Percentiles rank a stretch among this genome's conserved stretches.
These are phyloP conservation scores for Phytophthora melonis DNA, from an alignment of 352 stramenopile species.

Conservation along the genomic window DNA sequence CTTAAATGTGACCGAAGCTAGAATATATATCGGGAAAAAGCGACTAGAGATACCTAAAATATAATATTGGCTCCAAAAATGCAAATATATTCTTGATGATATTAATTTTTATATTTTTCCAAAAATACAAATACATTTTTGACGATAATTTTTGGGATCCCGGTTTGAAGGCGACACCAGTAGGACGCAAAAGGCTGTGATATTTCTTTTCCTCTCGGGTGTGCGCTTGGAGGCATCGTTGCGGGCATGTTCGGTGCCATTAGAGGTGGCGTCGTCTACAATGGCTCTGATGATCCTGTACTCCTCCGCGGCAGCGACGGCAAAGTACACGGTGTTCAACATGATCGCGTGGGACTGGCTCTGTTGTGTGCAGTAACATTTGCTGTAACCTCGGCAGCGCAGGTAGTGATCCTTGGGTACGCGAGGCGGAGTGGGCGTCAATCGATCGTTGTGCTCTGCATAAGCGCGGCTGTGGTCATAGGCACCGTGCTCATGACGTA, in stretches of 20 bases:
- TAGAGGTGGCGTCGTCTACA: constrained; percentile 53
- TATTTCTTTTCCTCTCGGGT: constrained; percentile 57
- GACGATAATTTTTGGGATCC: no score
- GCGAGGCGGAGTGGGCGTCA: constrained; percentile 60
- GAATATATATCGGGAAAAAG: no score
- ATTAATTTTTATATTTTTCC: no score
- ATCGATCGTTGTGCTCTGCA: constrained; percentile 73
- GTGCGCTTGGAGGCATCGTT: constrained; percentile 52
- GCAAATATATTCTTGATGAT: no score
- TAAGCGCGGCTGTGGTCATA: constrained; percentile 50
- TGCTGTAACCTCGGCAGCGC: constrained; percentile 54
- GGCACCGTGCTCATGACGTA: constrained; percentile 63
- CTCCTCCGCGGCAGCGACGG: constrained; percentile 57
- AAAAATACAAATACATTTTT: no score
- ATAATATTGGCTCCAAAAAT: no score
- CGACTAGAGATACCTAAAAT: no score
- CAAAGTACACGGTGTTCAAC: constrained; percentile 66
- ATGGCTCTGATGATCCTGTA: constrained; percentile 63
- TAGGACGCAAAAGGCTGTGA: constrained; percentile 54
- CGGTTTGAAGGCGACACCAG: constrained; percentile 51
- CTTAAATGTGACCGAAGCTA: no score
- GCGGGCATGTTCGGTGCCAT: constrained; percentile 61
- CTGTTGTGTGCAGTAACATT: constrained; percentile 56
- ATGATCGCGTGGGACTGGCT: constrained; percentile 68
- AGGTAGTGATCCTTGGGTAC: constrained; percentile 61